Base-by-base conservation (phyloP, 768 basidiomycete species). In the Trametes maxima region DNA sequence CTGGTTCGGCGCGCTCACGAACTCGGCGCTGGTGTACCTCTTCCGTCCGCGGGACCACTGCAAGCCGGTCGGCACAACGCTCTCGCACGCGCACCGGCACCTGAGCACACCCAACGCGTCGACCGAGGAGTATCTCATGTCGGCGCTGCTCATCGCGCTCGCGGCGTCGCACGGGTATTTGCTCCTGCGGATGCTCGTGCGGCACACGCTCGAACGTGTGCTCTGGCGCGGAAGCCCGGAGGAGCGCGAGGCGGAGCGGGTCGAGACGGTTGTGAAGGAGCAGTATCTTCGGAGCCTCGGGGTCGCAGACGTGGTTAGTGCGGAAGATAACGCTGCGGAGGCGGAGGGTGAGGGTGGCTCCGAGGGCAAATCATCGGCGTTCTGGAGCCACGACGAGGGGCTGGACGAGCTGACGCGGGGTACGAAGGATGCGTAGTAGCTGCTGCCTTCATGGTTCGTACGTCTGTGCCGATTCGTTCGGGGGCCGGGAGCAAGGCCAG, bases 1-100 rank as follows among this genome's bases (percentile, higher is more conserved):
- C 13, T 98, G 95, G 94, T 78, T 96, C 52, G 87, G 88, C 4
- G 88, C 94, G 0, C 77, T 98, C 33, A 93, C 89, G 28, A 97
- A 95, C 74, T 82, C 93, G 0, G 89, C 95, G 7, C 85, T 99
- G 55, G 89, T 96, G 51, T 95, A 93, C 77, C 85, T 97, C 66
- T 96, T 97, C 81, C 85, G 82, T 14, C 85, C 88, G 35, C 69
- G 72, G 6, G 64, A 64, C 57, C 69, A 68, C 48, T 67, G 70
- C 64, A 65, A 67, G 59, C 64, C 70, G 17, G 58, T 70, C 25
- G 67, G 69, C 44, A 69, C 72, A 21, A 65, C 68, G 39, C 64
- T 72, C 33, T 66, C 68, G 42, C 69, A 62, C 63, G n/a, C 62
- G 35, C 66, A 65, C 54, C 54, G 59, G 40, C 65, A 62, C 51